Evolutionary conservation across 352 stramenopile genomes (phyloP), one percentile per base, ranked within the genome.

Genomic region (Globisporangium viniferum): DNA sequence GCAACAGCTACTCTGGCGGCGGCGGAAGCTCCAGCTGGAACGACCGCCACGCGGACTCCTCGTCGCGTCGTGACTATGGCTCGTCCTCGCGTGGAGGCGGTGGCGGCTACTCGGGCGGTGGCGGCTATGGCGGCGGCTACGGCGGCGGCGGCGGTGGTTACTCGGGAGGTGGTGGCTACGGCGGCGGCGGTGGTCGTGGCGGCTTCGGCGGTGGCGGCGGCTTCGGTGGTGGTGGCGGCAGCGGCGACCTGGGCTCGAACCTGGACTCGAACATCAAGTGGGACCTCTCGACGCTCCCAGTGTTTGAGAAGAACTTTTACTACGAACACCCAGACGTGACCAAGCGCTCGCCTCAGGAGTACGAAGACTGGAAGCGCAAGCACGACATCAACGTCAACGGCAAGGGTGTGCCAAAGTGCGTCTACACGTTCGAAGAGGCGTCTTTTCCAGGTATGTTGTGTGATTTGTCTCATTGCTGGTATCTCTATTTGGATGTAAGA

Each of bases 221-320:
- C 59, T 46, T 46, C 12, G 39, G 73, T 71, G 48, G 59, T 63
- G n/a, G 24, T 24, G 67, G 76, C 39, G 75, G 81, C 61, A 81
- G 79, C 33, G 84, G 87, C 35, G 90, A 93, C 71, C 74, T 98
- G 1, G 96, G 96, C 31, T 76, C 89, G 5, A 91, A 91, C 71
- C 81, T 99, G 53, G 79, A 90, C 63, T 86, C 81, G 9, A 89
- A 97, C 63, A 99, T 99, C 81, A 88, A 99, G 72, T 99, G 98
- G 88, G 89, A 98, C 67, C 68, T 98, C 54, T 81, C 90, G 29
- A 89, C 98, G 72, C 82, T 99, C 10, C 94, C 96, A 1, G 85
- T 95, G 22, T 99, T 99, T 72, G 97, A 99, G 77, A 99, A 99
- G 79, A 98, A 99, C 75, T 99, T 99, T 71, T 99, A 99, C 92